A percentile compares a stretch with the other conserved stretches of the same genome.
Evolutionary conservation across 2,329 filamentous ascomycete genomes (phyloP).

Genomic region (Furcasterigmium sp.): DNA sequence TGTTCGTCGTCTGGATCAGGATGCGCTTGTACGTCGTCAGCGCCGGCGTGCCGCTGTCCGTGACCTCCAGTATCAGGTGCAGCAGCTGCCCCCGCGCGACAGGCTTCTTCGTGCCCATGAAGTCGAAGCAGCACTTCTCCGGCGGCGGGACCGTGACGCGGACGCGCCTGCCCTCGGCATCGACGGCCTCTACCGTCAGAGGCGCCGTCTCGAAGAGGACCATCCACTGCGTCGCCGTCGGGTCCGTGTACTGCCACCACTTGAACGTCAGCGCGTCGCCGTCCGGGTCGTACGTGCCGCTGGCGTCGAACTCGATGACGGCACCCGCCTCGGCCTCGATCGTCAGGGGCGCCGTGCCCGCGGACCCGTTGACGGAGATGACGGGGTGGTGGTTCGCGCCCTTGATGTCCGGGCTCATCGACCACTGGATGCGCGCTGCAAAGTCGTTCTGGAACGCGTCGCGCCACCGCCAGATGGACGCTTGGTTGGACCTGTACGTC

Average conservation of each 20-base stretch:
- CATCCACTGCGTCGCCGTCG: conserved; percentile 30
- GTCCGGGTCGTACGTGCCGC: conserved; percentile 39
- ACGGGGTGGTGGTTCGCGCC: conserved; percentile 41
- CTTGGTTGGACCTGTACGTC: conserved; percentile 19
- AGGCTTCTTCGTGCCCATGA: conserved; percentile 16
- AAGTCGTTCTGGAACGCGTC: conserved; percentile 34
- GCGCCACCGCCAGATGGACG: conserved; percentile 35
- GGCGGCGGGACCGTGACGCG: conserved; percentile 30
- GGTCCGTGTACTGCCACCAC: conserved; percentile 42
- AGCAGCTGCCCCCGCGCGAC: conserved; percentile 33
- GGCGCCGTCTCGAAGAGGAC: conserved; percentile 29
- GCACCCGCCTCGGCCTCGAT: conserved; percentile 26
- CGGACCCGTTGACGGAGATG: conserved; percentile 31
- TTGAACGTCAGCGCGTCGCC: conserved; percentile 34
- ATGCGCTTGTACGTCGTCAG: conserved; percentile 41
- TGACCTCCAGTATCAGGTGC: conserved; percentile 44
- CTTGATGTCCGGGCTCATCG: conserved; percentile 14
- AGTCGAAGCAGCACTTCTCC: conserved; percentile 30
- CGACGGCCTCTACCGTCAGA: conserved; percentile 18
- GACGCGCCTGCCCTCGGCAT: conserved; percentile 15
- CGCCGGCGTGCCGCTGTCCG: conserved; percentile 31
- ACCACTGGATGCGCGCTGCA: conserved; percentile 33
- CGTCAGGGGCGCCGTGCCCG: conserved; percentile 27
- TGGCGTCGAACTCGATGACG: conserved; percentile 35
- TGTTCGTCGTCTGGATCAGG: conserved; percentile 24